phyloP scores from a whole-genome alignment of 805 yeast genomes.

The Monosporozyma yasuniensis region DNA sequence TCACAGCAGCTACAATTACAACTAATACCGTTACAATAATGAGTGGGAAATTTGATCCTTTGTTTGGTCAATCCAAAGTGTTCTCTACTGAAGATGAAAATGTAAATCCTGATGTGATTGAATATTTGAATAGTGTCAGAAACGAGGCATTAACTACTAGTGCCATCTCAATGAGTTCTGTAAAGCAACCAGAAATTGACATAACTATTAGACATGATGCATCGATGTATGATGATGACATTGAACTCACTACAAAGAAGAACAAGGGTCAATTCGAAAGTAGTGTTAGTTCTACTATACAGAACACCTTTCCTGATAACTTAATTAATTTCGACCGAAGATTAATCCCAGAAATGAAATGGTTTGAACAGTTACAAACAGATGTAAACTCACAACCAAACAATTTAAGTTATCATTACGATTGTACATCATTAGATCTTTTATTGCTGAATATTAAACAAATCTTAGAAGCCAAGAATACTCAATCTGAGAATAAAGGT shows the following conservation, averaged over 20 bases:
- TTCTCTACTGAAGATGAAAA: conserved; percentile 18
- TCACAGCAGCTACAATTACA: not conserved
- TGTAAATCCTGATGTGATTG: conserved; percentile 22
- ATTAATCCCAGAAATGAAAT: conserved; percentile 7
- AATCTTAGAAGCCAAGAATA: conserved; percentile 8
- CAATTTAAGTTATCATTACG: conserved; percentile 10
- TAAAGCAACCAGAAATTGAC: not conserved
- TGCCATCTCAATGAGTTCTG: not conserved
- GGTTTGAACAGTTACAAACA: conserved; percentile 11
- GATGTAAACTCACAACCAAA: conserved; percentile 1
- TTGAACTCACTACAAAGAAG: not conserved
- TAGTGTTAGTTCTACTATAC: not conserved
- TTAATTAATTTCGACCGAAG: conserved; percentile 4
- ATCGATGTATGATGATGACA: conserved; percentile 21
- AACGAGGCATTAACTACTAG: conserved; percentile 22
- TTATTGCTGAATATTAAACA: conserved; percentile 15
- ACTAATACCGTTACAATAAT: not conserved
- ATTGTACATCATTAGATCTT: conserved; percentile 13
- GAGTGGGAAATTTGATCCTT: conserved; percentile 11
- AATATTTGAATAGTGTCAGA: conserved; percentile 21
- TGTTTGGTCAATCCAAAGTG: conserved; percentile 26
- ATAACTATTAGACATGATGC: conserved; percentile 9
- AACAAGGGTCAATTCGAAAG: not conserved
- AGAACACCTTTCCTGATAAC: not conserved
- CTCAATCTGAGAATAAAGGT: conserved; percentile 6